Evolutionary conservation across 805 yeast genomes (phyloP).

Genomic region (Barnettozyma sucrosica): DNA sequence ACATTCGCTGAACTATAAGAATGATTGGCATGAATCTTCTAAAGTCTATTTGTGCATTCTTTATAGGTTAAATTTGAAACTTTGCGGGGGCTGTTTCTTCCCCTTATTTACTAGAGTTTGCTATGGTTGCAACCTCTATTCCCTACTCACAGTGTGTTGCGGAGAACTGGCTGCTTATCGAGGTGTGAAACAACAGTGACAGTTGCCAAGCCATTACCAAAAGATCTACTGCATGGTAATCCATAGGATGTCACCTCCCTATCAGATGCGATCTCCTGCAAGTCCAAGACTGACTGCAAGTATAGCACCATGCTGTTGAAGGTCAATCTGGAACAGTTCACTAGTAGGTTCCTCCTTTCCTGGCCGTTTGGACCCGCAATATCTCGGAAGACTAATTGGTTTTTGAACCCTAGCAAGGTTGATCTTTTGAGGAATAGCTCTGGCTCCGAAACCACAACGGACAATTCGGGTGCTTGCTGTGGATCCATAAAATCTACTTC

Average conservation of each 20-base stretch:
- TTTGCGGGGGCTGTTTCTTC: too few relatives aligned
- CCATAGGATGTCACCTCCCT: neutral
- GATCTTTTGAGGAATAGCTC: neutral
- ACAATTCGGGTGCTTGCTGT: neutral
- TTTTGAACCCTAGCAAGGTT: neutral
- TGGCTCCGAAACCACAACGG: neutral
- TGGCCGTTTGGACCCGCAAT: neutral
- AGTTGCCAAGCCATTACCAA: neutral
- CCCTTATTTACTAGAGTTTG: too few relatives aligned
- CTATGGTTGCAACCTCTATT: too few relatives aligned
- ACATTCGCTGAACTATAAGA: too few relatives aligned
- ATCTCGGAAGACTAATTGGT: neutral
- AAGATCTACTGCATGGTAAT: neutral
- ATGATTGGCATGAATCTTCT: too few relatives aligned
- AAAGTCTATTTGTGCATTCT: too few relatives aligned
- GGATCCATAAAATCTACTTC: slow-evolving; percentile 1
- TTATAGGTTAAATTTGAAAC: too few relatives aligned
- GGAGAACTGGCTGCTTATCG: neutral
- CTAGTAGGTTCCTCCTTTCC: neutral
- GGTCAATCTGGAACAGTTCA: slow-evolving; percentile 6
- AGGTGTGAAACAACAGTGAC: neutral
- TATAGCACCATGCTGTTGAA: slow-evolving; percentile 6
- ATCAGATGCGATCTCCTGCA: neutral
- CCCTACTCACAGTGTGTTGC: neutral
- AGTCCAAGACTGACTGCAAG: neutral